These are phyloP conservation scores for Simplicillium aogashimaense DNA, from an alignment of 2,329 filamentous ascomycete species.

Conservation along the genomic window DNA sequence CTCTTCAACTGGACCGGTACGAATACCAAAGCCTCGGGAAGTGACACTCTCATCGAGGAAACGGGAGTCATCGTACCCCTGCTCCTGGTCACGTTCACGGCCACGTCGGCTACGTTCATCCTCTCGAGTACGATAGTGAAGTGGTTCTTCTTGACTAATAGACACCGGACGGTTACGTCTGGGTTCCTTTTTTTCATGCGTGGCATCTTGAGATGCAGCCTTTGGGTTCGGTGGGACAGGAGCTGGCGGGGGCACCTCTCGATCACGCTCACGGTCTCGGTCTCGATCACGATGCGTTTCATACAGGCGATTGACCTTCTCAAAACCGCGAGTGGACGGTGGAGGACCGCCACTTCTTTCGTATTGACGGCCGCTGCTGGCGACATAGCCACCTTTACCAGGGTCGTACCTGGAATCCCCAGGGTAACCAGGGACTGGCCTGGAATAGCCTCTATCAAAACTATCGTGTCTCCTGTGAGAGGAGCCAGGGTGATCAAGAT, in stretches of 20 bases:
- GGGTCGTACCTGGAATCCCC: conserved; percentile 25
- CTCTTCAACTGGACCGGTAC: conserved; percentile 26
- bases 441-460: conserved; percentile 42
- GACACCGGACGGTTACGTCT: conserved; percentile 35
- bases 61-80: conserved; percentile 16
- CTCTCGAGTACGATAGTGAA: conserved; percentile 36
- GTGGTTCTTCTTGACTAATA: conserved; percentile 40
- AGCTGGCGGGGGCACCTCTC: conserved; percentile 30
- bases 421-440: conserved; percentile 43
- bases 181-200: conserved; percentile 11
- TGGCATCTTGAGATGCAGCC: conserved; percentile 8
- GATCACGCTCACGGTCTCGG: conserved; percentile 28
- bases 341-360: conserved; percentile 46
- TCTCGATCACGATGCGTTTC: conserved; percentile 16
- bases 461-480: conserved; percentile 40
- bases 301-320: conserved; percentile 44
- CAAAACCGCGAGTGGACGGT: conserved; percentile 59
- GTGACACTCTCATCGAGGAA: conserved; percentile 37
- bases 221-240: conserved; percentile 25
- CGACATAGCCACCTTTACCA: conserved; percentile 19
- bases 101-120: conserved; percentile 34
- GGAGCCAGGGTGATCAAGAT: conserved; percentile 42
- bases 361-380: conserved; percentile 21
- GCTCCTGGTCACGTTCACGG: conserved; percentile 20
- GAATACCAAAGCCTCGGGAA: conserved; percentile 42